phyloP scores from a whole-genome alignment of 2,329 filamentous ascomycete species.

The Exophiala oligosperma region DNA sequence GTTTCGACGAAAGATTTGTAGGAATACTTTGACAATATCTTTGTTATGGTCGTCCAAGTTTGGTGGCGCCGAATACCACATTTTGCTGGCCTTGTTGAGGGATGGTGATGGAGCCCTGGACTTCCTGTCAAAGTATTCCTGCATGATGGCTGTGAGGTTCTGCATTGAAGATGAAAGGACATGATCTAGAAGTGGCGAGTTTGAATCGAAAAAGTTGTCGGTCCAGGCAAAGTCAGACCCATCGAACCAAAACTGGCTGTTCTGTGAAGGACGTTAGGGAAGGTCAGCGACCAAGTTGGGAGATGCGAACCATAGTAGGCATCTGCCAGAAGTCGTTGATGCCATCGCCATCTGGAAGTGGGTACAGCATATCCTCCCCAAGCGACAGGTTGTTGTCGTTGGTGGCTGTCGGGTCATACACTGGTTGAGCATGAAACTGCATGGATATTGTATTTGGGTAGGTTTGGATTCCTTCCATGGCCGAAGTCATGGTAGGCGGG shows the following conservation, averaged over 20 bases:
- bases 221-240: conserved; percentile 11
- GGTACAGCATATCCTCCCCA: conserved; percentile 5
- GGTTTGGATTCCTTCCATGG: not conserved
- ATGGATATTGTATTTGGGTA: not conserved
- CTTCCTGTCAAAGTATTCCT: conserved; percentile 20
- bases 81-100: conserved; percentile 9
- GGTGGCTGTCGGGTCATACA: not conserved
- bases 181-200: conserved; percentile 8
- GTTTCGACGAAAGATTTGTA: conserved; percentile 7
- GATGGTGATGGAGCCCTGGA: conserved; percentile 13
- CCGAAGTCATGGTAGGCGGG: not conserved
- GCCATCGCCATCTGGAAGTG: conserved; percentile 2
- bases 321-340: conserved; percentile 18
- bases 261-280: not conserved
- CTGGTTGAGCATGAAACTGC: not conserved
- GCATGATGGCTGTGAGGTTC: conserved; percentile 12
- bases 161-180: conserved; percentile 12
- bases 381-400: conserved; percentile 4
- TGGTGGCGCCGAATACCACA: conserved; percentile 18
- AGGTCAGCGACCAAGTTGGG: not conserved
- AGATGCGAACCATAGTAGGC: conserved; percentile 1
- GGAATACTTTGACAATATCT: conserved; percentile 12
- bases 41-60: conserved; percentile 11
- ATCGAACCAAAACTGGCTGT: conserved; percentile 17
- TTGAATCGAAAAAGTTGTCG: conserved; percentile 9